Base-by-base conservation (phyloP, 1,139 yeast genomes). In the Lodderomyces beijingensis region DNA sequence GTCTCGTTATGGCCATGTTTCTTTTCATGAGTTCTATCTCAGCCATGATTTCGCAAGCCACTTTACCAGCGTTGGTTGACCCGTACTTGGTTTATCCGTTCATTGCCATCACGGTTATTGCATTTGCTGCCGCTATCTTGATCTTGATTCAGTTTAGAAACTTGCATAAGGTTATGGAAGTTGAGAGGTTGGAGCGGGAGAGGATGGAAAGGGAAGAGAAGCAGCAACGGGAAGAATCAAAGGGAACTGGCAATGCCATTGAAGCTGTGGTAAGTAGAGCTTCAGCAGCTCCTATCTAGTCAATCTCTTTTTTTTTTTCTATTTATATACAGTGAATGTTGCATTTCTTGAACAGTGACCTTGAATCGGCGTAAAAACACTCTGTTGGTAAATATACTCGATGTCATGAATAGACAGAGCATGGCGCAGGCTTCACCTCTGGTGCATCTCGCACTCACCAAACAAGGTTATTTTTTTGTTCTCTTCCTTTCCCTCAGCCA, bases 1-100 rank as follows among this genome's bases (percentile, higher is more conserved):
- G 84, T 33, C 65, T 80, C 42, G 82, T 79, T 33, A 71, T 78
- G 75, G 77, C 88, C 5, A 53, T 81, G 37, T 78, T 78, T 62
- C 62, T 80, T 42, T 66, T 77, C 45, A 75, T 74, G 33, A 67
- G 69, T 35, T 83, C 87, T 7, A 49, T 79, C 32, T 62, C 80
- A 10, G 77, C 82, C 26, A 82, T 82, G 12, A 50, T 77, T 30
- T 65, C 74, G 14, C 73, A 73, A 50, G 80, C 79, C 17, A 57
- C 70, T 29, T 66, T 77, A 23, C 70, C 77, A 31, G 77, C 77
- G 4, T 60, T 75, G 46, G 45, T 50, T 14, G 81, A 76, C 49
- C 81, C 81, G 15, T 50, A 73, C 44, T 59, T 76, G 42, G 66
- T 71, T 32, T 71, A 77, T 70, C 74, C 77, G 26, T 76, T 72